Evolutionary conservation across 2,329 filamentous ascomycete species (phyloP).

Genomic region (Biscogniauxia marginata): DNA sequence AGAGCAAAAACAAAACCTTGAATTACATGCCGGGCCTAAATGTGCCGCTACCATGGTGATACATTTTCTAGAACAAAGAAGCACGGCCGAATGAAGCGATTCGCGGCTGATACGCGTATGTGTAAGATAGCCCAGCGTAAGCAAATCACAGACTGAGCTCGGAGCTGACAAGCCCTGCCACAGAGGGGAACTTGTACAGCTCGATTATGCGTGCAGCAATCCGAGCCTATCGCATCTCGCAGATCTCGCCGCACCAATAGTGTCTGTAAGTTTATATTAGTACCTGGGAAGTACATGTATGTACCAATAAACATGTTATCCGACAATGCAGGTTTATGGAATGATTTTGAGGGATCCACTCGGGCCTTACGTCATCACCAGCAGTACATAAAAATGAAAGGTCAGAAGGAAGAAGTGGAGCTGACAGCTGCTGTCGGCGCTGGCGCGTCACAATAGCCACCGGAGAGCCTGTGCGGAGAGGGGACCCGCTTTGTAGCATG

Average conservation of each 20-base stretch:
- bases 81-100: neutral
- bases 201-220: neutral
- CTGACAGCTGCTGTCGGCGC: neutral
- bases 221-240: neutral
- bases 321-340: neutral
- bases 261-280: neutral
- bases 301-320: neutral
- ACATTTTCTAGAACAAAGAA: neutral
- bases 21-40: no score
- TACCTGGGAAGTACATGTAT: neutral
- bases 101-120: neutral
- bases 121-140: neutral
- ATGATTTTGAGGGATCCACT: neutral
- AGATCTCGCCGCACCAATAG: neutral
- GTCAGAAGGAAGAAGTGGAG: neutral
- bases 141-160: neutral
- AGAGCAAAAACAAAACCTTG: no score
- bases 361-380: neutral
- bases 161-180: neutral
- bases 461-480: neutral
- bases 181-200: neutral
- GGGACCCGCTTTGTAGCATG: neutral
- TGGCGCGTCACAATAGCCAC: conserved; percentile 26
- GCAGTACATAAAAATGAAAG: neutral
- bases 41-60: neutral